Evolutionary conservation across 2,329 filamentous ascomycete species (phyloP).

Genomic region (Kalmusia sp.): DNA sequence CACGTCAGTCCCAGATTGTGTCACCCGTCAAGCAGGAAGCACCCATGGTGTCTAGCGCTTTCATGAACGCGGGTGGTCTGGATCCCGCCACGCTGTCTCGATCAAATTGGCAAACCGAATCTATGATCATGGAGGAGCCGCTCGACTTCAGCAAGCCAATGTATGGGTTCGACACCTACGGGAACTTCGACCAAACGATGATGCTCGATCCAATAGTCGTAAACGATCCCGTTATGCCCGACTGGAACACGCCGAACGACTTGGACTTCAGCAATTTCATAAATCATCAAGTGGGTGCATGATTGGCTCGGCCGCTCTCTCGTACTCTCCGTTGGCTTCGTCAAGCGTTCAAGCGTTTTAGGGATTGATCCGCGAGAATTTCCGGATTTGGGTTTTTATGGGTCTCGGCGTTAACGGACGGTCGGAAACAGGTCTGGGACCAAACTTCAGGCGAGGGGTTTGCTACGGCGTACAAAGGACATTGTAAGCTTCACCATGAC

Average conservation of each 20-base stretch:
- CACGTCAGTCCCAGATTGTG: constrained; percentile 40
- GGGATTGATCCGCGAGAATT: constrained; percentile 28
- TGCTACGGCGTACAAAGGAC: constrained; percentile 10
- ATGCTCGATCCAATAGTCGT: constrained; percentile 39
- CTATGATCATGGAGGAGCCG: constrained; percentile 46
- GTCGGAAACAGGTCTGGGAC: constrained; percentile 15
- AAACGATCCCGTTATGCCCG: constrained; percentile 41
- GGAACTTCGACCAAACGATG: constrained; percentile 43
- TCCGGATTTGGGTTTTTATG: constrained; percentile 24
- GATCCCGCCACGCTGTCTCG: constrained; percentile 40
- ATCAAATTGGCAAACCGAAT: constrained; percentile 38
- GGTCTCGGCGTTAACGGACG: constrained; percentile 28
- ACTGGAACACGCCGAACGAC: constrained; percentile 43
- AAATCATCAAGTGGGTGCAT: constrained; percentile 42
- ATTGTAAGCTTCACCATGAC: constrained; percentile 35
- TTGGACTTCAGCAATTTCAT: constrained; percentile 48
- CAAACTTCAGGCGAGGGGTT: constrained; percentile 18
- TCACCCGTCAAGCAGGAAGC: constrained; percentile 41
- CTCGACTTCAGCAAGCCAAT: constrained; percentile 45
- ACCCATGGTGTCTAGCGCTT: constrained; percentile 36
- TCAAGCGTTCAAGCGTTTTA: constrained; percentile 46
- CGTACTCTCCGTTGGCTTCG: constrained; percentile 27
- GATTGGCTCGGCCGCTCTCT: constrained; percentile 23
- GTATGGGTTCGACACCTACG: constrained; percentile 40
- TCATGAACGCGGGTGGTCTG: constrained; percentile 36